Base-by-base conservation (phyloP, 2,329 filamentous ascomycete genomes). In the Colletotrichum kahawae region DNA sequence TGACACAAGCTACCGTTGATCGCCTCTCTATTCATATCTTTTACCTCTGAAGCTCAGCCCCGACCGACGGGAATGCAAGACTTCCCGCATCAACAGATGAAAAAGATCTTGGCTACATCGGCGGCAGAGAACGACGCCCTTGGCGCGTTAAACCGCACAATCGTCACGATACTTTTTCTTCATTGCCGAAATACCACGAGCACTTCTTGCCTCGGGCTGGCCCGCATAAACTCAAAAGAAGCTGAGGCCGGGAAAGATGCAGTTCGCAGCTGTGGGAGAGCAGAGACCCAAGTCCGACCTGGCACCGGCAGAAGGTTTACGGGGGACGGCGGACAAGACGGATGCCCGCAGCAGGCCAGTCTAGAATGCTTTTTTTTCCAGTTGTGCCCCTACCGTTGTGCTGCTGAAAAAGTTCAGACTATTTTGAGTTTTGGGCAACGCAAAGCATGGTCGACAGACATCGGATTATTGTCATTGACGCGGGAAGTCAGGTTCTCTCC, bases 351-450 rank as follows among this genome's bases (percentile, higher is more conserved):
- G 24, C 21, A 51, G 60, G 60, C 27, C 33, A 34, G 63, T 57
- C 72, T 67, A 51, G 63, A 59, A 64, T 74, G 8, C 7, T 9
- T 14, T 18, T n/a, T 16, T 29, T n/a, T n/a, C n/a, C 16, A 12
- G 24, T 54, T 33, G 54, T 71, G 31, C 43, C n/a, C 43, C 43
- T 24, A 51, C 43, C 43, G n/a, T 51, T 57, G 51, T 67, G 65
- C 48, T 18, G 64, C 31, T 16, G 21, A 24, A 4, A 63, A 62
- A 75, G 73, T 75, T 75, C 73, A 70, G 73, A 75, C 72, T 75
- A 16, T 51, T 63, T 65, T 75, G 69, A 67, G 69, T 75, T 70
- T 70, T 70, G 38, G 51, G 14, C 67, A 70, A 38, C 12, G 33
- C 31, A 36, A 33, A 24, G 27, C 43, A 67, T 36, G 5, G 36